Evolutionary conservation across 768 basidiomycete species (phyloP), one percentile per base, ranked within the genome.

Genomic region (Kwoniella dendrophila): DNA sequence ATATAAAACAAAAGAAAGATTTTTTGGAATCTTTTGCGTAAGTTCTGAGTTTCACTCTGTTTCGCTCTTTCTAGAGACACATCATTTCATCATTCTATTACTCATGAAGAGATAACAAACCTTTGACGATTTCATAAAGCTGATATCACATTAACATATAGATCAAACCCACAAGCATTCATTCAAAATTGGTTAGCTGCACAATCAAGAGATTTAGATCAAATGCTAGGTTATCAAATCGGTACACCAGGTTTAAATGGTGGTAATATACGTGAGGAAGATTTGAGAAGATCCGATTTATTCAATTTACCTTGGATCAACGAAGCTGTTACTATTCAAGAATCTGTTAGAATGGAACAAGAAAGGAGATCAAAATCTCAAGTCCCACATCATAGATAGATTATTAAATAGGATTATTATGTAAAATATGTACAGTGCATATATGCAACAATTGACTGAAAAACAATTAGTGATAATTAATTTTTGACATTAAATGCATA

Each of bases 101-200:
- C n/a, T n/a, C n/a, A n/a, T n/a, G n/a, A n/a, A n/a, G n/a, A n/a
- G n/a, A n/a, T n/a, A n/a, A n/a, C n/a, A n/a, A n/a, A n/a, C n/a
- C n/a, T n/a, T n/a, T n/a, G n/a, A n/a, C n/a, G n/a, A n/a, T n/a
- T n/a, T n/a, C n/a, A n/a, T n/a, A n/a, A n/a, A n/a, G n/a, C n/a
- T n/a, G n/a, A n/a, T n/a, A n/a, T n/a, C 44, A 52, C 24, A 7
- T 52, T 52, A 4, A 22, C n/a, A n/a, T n/a, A 18, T 53, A 74
- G 73, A 10, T 54, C 71, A 16, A 64, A 71, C 90, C 94, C 7
- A 82, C 86, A 5, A 82, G 83, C 66, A 90, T 78, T 97, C 75
- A 89, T 93, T 58, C 88, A 93, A 72, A 88, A 86, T 2, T 96
- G 92, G 92, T 78, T 97, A 18, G 89, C 89, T 69, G 92, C 90